These are phyloP conservation scores for Trypanosomatidae sp. DNA, from an alignment of 208 protist genomes.

Conservation along the genomic window DNA sequence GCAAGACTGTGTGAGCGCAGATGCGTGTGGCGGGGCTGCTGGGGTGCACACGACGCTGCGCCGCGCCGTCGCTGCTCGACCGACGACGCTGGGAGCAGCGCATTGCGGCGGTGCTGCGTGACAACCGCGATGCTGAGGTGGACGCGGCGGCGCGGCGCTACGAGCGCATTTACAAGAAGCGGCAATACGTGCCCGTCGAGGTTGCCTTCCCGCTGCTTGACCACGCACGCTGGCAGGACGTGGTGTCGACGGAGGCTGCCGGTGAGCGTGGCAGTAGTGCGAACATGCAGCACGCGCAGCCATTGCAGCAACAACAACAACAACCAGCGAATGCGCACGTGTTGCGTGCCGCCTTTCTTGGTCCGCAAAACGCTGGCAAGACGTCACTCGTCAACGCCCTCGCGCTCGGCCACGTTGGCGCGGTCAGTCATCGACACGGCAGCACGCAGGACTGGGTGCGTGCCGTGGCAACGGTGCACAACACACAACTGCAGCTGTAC, in stretches of 20 bases:
- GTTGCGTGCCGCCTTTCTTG: slow-evolving; percentile 50
- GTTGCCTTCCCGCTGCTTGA: slow-evolving; percentile 64
- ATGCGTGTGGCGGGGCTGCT: neutral
- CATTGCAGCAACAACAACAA: neutral
- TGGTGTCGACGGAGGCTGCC: neutral
- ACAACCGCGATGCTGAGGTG: slow-evolving; percentile 34
- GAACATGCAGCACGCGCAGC: neutral
- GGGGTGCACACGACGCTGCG: neutral
- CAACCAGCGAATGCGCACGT: slow-evolving; percentile 31
- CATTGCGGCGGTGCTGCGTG: slow-evolving; percentile 50
- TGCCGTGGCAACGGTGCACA: slow-evolving; percentile 72
- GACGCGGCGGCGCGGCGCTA: slow-evolving; percentile 63
- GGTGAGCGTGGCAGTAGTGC: neutral
- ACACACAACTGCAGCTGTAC: slow-evolving; percentile 76
- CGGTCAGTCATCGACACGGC: slow-evolving; percentile 69
- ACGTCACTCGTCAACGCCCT: slow-evolving; percentile 83
- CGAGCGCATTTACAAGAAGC: slow-evolving; percentile 72
- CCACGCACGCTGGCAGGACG: slow-evolving; percentile 12
- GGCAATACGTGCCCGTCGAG: slow-evolving; percentile 69
- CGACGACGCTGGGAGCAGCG: slow-evolving; percentile 83
- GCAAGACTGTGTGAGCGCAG: too few relatives aligned
- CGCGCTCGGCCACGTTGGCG: slow-evolving; percentile 64
- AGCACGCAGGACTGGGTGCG: slow-evolving; percentile 72
- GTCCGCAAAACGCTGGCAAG: slow-evolving; percentile 81
- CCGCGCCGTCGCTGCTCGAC: slow-evolving; percentile 40